These are phyloP conservation scores for Phytophthora pini DNA, from an alignment of 352 stramenopile genomes.

Conservation along the genomic window DNA sequence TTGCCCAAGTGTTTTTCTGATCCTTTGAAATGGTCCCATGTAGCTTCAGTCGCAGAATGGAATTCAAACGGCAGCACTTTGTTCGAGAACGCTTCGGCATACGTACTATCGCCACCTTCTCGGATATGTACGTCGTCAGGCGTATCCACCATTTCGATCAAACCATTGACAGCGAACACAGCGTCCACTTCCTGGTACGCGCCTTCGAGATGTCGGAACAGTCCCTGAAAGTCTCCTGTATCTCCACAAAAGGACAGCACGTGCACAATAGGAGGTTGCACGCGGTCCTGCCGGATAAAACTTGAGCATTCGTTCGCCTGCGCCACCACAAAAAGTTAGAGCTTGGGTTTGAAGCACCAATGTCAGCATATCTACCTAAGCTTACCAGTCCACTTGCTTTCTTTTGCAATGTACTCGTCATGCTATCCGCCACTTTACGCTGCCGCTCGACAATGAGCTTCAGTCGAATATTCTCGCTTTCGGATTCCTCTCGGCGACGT, in stretches of 20 bases:
- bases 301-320: conserved; percentile 20
- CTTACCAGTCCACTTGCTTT: conserved; percentile 11
- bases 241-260: conserved; percentile 22
- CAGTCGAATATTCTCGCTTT: conserved; percentile 49
- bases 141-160: conserved; percentile 29
- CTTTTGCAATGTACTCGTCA: conserved; percentile 14
- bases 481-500: conserved; percentile 32
- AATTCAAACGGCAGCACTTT: conserved; percentile 34
- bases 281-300: conserved; percentile 13
- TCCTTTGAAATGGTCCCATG: conserved; percentile 39
- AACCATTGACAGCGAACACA: conserved; percentile 31
- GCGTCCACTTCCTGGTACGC: conserved; percentile 31
- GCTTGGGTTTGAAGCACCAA: background rate
- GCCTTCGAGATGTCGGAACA: conserved; percentile 31
- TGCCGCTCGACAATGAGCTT: conserved; percentile 45
- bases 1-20: conserved; percentile 32
- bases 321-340: conserved; percentile 4
- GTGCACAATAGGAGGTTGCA: conserved; percentile 11
- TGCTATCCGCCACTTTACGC: conserved; percentile 14
- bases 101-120: conserved; percentile 23
- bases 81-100: conserved; percentile 36
- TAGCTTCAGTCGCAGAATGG: conserved; percentile 22
- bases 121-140: conserved; percentile 34
- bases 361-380: background rate
- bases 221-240: conserved; percentile 14